Evolutionary conservation across 2,329 filamentous ascomycete species (phyloP).

Genomic region (Xylaria sp.): DNA sequence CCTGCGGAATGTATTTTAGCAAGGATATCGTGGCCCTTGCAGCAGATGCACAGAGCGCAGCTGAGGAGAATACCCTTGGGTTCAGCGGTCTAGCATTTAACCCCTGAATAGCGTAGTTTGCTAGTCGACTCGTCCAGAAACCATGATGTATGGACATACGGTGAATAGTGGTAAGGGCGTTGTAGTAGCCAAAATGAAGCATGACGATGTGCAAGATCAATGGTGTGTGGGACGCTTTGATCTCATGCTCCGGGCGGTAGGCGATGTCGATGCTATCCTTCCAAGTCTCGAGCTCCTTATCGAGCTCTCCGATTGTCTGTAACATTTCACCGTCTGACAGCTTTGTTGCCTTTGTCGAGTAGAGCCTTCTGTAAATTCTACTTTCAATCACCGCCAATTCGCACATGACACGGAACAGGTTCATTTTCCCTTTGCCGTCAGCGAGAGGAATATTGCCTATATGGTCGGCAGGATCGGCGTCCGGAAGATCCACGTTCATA

Average conservation of each 20-base stretch:
- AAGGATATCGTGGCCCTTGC: constrained; percentile 91
- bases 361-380: constrained; percentile 90
- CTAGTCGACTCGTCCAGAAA: constrained; percentile 95
- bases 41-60: constrained; percentile 88
- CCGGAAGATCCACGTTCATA: constrained; percentile 96
- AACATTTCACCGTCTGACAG: constrained; percentile 91
- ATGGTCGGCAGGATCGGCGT: constrained; percentile 87
- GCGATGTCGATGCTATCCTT: constrained; percentile 95
- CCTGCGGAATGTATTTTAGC: constrained; percentile 94
- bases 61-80: constrained; percentile 91
- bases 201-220: constrained; percentile 95
- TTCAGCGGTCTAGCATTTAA: constrained; percentile 90
- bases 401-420: constrained; percentile 91
- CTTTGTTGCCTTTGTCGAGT: constrained; percentile 89
- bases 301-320: constrained; percentile 94
- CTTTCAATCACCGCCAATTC: constrained; percentile 91
- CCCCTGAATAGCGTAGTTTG: constrained; percentile 93
- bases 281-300: constrained; percentile 90
- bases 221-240: constrained; percentile 88
- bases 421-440: constrained; percentile 90
- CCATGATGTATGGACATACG: constrained; percentile 98
- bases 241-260: constrained; percentile 96
- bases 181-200: constrained; percentile 96
- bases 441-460: constrained; percentile 92
- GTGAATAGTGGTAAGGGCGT: constrained; percentile 95